A percentile compares a stretch with the other conserved stretches of the same genome.
Conservation (phyloP, 139 green algal species). For the Chlamydomonas sphaeroides region DNA sequence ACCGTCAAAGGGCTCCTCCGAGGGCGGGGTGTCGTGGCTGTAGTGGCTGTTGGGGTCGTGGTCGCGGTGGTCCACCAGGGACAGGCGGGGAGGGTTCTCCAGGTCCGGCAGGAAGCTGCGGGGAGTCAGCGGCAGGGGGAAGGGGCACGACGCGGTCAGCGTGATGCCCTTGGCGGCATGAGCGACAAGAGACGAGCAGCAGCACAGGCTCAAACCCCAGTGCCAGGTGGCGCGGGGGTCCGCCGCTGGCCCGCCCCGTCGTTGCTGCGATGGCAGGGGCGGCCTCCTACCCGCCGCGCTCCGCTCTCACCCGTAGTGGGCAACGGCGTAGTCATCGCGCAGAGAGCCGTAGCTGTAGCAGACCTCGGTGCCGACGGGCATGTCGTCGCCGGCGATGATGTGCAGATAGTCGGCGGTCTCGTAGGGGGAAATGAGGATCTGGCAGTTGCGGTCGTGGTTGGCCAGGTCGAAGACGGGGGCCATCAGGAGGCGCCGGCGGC, state of each 20-base stretch:
- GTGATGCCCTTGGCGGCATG: too few species aligned
- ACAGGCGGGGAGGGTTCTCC: slow-evolving; percentile 30
- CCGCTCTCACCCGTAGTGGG: slow-evolving; percentile 28
- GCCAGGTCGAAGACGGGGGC: slow-evolving; percentile 38
- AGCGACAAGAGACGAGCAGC: too few species aligned
- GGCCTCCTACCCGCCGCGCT: too few species aligned
- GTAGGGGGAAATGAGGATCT: slow-evolving; percentile 2
- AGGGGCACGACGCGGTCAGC: too few species aligned
- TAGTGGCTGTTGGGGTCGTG: not conserved
- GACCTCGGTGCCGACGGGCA: not conserved
- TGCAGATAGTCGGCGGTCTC: slow-evolving; percentile 2
- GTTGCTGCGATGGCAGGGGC: too few species aligned
- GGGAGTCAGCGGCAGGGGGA: too few species aligned
- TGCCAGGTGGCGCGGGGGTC: too few species aligned
- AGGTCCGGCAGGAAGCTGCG: slow-evolving; percentile 34
- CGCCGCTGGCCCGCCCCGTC: too few species aligned
- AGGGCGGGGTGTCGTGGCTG: slow-evolving; percentile 19
- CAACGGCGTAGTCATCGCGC: slow-evolving; percentile 36
- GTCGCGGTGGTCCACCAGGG: slow-evolving; percentile 23
- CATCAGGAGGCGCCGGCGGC: slow-evolving; percentile 28
- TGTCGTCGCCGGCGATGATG: slow-evolving; percentile 11
- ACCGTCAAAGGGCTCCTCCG: slow-evolving; percentile 26
- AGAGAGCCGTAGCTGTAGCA: slow-evolving; percentile 38
- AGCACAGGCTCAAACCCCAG: too few species aligned
- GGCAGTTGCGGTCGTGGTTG: slow-evolving; percentile 34